These are phyloP conservation scores for Cryoendolithus antarcticus DNA, from an alignment of 2,329 filamentous ascomycete genomes.

Conservation along the genomic window DNA sequence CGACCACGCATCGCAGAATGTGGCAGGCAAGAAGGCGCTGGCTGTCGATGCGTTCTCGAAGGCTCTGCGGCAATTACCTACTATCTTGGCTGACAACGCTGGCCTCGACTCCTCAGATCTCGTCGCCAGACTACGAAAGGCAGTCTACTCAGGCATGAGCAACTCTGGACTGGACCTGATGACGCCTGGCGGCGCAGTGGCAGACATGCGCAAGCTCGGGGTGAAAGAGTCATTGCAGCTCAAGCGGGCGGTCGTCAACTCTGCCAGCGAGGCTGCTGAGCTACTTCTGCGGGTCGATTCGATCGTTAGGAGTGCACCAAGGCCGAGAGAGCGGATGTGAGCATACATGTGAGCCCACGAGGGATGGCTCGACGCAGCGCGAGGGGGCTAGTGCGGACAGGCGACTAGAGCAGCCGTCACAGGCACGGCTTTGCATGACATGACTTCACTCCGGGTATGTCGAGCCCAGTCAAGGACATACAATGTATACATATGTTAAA, in stretches of 20 bases:
- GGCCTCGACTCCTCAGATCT: slow-evolving; percentile 92
- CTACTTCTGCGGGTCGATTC: slow-evolving; percentile 89
- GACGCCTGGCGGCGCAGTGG: slow-evolving; percentile 80
- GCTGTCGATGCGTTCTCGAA: slow-evolving; percentile 83
- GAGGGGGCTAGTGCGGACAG: too few species aligned
- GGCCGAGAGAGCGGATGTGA: slow-evolving; percentile 61
- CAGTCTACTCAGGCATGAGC: slow-evolving; percentile 87
- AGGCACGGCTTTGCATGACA: too few species aligned
- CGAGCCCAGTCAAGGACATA: too few species aligned
- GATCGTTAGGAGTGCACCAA: slow-evolving; percentile 87
- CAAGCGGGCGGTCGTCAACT: slow-evolving; percentile 94
- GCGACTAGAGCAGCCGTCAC: too few species aligned
- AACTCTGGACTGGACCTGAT: slow-evolving; percentile 83
- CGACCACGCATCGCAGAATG: slow-evolving; percentile 81
- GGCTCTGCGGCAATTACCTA: slow-evolving; percentile 84
- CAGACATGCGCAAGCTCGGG: slow-evolving; percentile 89
- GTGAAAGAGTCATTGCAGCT: slow-evolving; percentile 98
- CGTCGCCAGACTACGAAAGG: slow-evolving; percentile 79
- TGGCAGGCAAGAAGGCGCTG: slow-evolving; percentile 92
- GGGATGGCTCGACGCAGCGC: too few species aligned
- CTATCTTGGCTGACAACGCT: slow-evolving; percentile 93
- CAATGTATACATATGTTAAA: too few species aligned
- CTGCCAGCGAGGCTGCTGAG: slow-evolving; percentile 93
- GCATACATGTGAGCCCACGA: not conserved
- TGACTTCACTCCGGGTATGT: too few species aligned